A percentile compares a stretch with the other conserved stretches of the same genome.
phyloP scores from a whole-genome alignment of 1,284 basidiomycete genomes.

The Volvariella volvacea region DNA sequence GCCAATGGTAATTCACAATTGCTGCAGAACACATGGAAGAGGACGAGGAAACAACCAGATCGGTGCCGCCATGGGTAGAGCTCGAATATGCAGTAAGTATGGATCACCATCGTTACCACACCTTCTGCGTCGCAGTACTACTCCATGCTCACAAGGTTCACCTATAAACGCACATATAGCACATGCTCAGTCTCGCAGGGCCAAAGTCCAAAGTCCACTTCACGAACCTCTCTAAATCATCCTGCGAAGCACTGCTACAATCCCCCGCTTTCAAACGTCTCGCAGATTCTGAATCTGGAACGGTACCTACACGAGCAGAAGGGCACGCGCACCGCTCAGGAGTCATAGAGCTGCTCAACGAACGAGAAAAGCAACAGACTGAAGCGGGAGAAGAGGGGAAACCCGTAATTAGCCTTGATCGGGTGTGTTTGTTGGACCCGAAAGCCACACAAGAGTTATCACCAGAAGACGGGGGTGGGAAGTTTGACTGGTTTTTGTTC shows the following conservation, averaged over 20 bases:
- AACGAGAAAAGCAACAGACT: conserved; percentile 36
- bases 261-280: conserved; percentile 11
- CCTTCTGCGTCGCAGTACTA: neutral
- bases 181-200: conserved; percentile 81
- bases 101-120: neutral
- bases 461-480: conserved; percentile 68
- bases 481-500: conserved; percentile 83
- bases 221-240: conserved; percentile 74
- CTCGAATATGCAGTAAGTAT: conserved; percentile 62
- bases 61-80: conserved; percentile 84
- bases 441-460: conserved; percentile 64
- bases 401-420: too few species aligned
- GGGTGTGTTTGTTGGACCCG: conserved; percentile 86
- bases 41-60: conserved; percentile 68
- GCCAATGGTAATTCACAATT: too few species aligned
- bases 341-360: conserved; percentile 61
- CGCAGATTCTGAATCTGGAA: conserved; percentile 11
- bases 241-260: conserved; percentile 47
- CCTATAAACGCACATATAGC: conserved; percentile 33
- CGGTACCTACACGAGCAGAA: conserved; percentile 35
- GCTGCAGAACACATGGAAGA: conserved; percentile 92
- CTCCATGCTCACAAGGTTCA: neutral
- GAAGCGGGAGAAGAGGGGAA: too few species aligned
- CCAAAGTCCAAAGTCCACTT: conserved; percentile 65
- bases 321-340: conserved; percentile 55